Evolutionary conservation across 352 stramenopile species (phyloP).

Genomic region (Pythium grandisporangium): DNA sequence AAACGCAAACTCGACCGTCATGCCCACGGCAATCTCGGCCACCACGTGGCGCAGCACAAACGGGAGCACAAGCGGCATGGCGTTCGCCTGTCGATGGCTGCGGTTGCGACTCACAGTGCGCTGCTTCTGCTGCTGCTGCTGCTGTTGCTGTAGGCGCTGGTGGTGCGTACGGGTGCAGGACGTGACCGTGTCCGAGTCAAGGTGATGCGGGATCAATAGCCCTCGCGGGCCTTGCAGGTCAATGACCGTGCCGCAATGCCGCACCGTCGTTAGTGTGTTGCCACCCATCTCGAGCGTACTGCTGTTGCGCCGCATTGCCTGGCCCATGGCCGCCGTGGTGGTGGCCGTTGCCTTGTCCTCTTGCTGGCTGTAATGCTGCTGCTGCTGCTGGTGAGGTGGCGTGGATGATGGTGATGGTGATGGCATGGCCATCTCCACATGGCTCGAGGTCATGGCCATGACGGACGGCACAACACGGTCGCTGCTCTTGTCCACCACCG

Average conservation of each 20-base stretch:
- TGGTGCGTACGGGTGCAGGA: neutral
- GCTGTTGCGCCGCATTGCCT: constrained; percentile 14
- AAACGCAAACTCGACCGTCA: constrained; percentile 63
- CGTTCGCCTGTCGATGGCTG: constrained; percentile 9
- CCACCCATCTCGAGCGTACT: constrained; percentile 22
- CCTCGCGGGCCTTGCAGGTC: constrained; percentile 65
- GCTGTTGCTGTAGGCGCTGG: neutral
- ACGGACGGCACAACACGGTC: constrained; percentile 27
- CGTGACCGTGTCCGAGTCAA: constrained; percentile 14
- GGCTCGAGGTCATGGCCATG: constrained; percentile 10
- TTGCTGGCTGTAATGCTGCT: neutral
- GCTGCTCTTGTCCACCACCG: constrained; percentile 7
- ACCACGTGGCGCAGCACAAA: constrained; percentile 50
- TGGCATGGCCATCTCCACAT: constrained; percentile 30
- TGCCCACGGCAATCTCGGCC: constrained; percentile 41
- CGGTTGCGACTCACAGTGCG: too few species aligned
- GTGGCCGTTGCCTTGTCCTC: constrained; percentile 6
- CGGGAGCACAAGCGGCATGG: constrained; percentile 59
- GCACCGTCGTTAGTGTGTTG: constrained; percentile 54
- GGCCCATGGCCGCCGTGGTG: constrained; percentile 3
- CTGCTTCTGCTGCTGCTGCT: too few species aligned
- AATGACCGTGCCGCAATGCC: constrained; percentile 73
- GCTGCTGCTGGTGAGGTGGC: neutral
- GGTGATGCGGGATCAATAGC: constrained; percentile 69
- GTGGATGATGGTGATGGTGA: constrained; percentile 23